Base-by-base conservation (phyloP, 129 eudicot genomes). In the Saposhnikovia divaricata region DNA sequence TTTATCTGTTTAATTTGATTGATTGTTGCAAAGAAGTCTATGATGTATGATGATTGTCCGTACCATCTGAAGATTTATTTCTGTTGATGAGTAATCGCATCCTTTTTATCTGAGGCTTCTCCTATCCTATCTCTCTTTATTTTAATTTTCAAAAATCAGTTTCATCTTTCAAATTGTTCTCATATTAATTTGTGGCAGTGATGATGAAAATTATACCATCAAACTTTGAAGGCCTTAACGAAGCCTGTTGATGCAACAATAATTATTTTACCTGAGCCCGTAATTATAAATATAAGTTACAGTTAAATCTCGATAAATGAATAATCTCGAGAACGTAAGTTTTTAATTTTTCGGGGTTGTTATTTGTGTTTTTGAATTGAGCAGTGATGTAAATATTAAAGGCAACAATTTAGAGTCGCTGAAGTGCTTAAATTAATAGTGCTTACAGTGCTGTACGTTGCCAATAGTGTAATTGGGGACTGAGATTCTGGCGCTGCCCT, bases 331-430 rank as follows among this genome's bases (percentile, higher is more conserved):
- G 13, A 45, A 9, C 13, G 14, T 1, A 45, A 45, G 47, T 45
- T 10, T 45, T 40, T 34, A 1, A 34, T 34, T 34, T 34, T 0
- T 34, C 2, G 37, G 1, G 37, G 2, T 34, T 34, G 37, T 34
- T 34, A 34, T 34, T 34, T 34, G 37, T 34, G 37, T 34, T 34
- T 34, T 34, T 34, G 37, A 34, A 34, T 34, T 34, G 37, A 34
- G 37, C 37, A 34, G 2, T 34, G 37, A 34, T 34, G 37, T 34
- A 34, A 34, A 34, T 34, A 34, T 0, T 34, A 34, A 39, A 81
- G 92, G 92, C 89, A 88, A 85, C 89, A 88, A 81, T 77, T 88
- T 90, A 88, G 90, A 87, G 91, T 90, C 90, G 78, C 96, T 88
- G 89, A 63, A 81, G 57, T 84, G 81, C 89, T 81, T 46, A 6